A percentile compares a stretch with the other conserved stretches of the same genome.
Conservation (phyloP, 805 yeast species). For the Wickerhamomyces sydowiorum region DNA sequence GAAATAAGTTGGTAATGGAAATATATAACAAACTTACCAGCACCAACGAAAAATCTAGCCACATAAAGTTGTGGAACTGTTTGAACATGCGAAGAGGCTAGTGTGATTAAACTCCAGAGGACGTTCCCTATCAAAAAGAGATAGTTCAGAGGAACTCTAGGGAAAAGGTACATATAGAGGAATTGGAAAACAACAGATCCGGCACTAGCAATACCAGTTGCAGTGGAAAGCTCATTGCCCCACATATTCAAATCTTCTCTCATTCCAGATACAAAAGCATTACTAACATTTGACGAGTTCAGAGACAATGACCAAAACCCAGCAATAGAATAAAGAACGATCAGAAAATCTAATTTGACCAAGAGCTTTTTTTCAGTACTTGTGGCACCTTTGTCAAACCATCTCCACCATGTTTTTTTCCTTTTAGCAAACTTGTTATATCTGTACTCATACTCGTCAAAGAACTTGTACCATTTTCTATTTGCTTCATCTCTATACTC, state of each 20-base stretch:
- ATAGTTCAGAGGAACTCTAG: conserved; percentile 46
- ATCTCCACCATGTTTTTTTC: conserved; percentile 5
- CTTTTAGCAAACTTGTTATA: conserved; percentile 26
- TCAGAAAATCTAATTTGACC: conserved; percentile 45
- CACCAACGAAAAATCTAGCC: neutral
- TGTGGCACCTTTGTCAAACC: neutral
- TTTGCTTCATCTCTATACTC: conserved; percentile 29
- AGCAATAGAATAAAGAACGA: conserved; percentile 49
- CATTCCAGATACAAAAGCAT: conserved; percentile 64
- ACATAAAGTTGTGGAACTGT: conserved; percentile 48
- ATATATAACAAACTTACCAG: conserved; percentile 32
- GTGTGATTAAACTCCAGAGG: conserved; percentile 62
- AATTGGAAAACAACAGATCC: conserved; percentile 59
- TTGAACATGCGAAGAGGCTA: conserved; percentile 44
- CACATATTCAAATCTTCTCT: conserved; percentile 38
- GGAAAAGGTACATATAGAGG: conserved; percentile 58
- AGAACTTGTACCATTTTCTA: conserved; percentile 38
- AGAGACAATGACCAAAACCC: conserved; percentile 64
- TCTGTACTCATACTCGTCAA: conserved; percentile 47
- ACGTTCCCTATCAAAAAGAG: conserved; percentile 49
- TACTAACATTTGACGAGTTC: conserved; percentile 52
- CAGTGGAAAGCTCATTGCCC: conserved; percentile 58
- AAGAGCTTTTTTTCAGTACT: conserved; percentile 38
- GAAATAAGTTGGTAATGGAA: conserved; percentile 56
- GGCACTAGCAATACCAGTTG: conserved; percentile 53